A percentile compares a stretch with the other conserved stretches of the same genome.
These are phyloP conservation scores for Fulvia fulva DNA, from an alignment of 2,329 filamentous ascomycete genomes.

Conservation along the genomic window DNA sequence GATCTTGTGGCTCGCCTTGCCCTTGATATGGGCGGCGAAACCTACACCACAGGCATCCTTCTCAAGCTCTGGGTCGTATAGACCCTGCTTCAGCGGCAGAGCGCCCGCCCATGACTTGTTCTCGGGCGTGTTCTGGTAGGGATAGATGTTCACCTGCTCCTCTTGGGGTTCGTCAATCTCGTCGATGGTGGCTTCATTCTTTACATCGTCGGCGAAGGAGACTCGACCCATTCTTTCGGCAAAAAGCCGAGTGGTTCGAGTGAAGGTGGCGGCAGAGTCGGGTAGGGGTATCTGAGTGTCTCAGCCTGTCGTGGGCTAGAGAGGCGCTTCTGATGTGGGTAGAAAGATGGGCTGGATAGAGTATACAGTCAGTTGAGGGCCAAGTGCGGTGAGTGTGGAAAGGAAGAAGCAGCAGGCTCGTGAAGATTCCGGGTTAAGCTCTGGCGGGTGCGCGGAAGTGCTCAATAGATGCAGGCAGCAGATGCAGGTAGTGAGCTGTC, in stretches of 20 bases:
- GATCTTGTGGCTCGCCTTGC: constrained; percentile 95
- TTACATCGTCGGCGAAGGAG: constrained; percentile 50
- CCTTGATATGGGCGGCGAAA: constrained; percentile 98
- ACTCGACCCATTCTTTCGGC: constrained; percentile 55
- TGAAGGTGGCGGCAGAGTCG: constrained; percentile 2
- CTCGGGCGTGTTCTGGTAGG: constrained; percentile 72
- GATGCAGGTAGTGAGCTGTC: constrained; percentile 1
- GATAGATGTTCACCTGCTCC: constrained; percentile 63
- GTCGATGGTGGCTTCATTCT: constrained; percentile 32
- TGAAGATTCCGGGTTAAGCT: constrained; percentile 2
- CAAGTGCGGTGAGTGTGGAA: not conserved
- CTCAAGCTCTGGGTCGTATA: constrained; percentile 93
- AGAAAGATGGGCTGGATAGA: not conserved
- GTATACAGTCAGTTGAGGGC: not conserved
- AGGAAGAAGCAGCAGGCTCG: not conserved
- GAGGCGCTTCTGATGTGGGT: not conserved
- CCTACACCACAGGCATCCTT: constrained; percentile 99
- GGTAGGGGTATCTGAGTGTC: not conserved
- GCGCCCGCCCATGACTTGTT: constrained; percentile 94
- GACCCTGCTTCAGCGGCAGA: constrained; percentile 94
- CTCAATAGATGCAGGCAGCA: not conserved
- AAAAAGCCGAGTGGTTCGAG: constrained; percentile 42
- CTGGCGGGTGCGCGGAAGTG: not conserved
- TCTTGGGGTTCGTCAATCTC: constrained; percentile 48
- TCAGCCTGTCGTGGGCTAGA: constrained; percentile 2